Evolutionary conservation across 768 basidiomycete species (phyloP), one percentile per base, ranked within the genome.

Genomic region (Postia placenta): DNA sequence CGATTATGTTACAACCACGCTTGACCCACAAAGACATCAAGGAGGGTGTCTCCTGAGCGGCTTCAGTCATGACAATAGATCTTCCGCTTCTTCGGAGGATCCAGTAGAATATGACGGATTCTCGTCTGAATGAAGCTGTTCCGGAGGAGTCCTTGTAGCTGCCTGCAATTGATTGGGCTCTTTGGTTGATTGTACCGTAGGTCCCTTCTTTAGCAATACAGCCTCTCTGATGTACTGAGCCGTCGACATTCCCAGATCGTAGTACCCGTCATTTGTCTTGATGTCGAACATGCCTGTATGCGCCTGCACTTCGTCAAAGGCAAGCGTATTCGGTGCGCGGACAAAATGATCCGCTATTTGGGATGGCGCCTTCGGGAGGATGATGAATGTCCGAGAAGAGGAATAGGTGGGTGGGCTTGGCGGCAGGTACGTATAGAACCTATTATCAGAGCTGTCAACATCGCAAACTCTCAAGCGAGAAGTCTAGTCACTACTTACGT

Each of bases 241-340:
- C 0, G 80, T 77, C 39, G 75, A 69, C 30, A 94, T 68, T 1
- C 92, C 93, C 5, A 96, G 71, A 56, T 82, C 81, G 60, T 94
- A 94, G 66, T 92, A 96, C 17, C 92, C 92, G 56, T 94, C 92
- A 59, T 96, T 95, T 20, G 80, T 81, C 54, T 72, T 75, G 4
- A 80, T 76, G 50, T 76, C 74, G 67, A 96, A 97, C 87, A 97
- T 95, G 27, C 83, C 83, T 28, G 80, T 88, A 61, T 97, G 93
- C 5, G 90, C 92, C 50, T 84, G 73, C 7, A 94, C 67, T 64
- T 95, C 92, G 59, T 92, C 86, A 20, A 73, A 51, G 0, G 84
- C 86, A 22, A 84, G 62, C 3, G 70, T 75, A 56, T 95, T 96
- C 25, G 70, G 71, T 2, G 81, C 76, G 15, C 83, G 76, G 11